Evolutionary conservation across 2,329 filamentous ascomycete species (phyloP), one percentile per base, ranked within the genome.

Genomic region (Basipetospora sp.): DNA sequence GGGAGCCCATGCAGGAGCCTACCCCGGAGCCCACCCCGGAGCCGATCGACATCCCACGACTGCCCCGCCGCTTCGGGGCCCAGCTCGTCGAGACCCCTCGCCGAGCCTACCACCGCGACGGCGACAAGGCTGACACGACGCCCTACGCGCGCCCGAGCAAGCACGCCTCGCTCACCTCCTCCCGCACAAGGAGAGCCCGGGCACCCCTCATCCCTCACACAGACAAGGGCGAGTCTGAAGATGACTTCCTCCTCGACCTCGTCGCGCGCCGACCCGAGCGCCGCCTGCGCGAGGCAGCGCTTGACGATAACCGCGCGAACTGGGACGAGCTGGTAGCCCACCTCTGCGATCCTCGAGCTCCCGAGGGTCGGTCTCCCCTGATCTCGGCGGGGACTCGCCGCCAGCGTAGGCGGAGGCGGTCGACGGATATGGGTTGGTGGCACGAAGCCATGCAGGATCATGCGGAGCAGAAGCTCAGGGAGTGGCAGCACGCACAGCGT

Each of bases 21-120:
- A 74, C 70, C 1, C 66, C 68, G 17, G 64, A 68, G 45, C 59
- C 64, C 13, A 69, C 66, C 34, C 67, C 68, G 30, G 64, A 65
- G 3, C 60, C 64, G 34, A 43, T 46, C 19, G 28, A 34, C 11
- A 39, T 43, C 39, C 50, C 40, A 31, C 36, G 43, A 31, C 49
- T 47, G 30, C 49, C 45, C 19, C 64, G 67, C 44, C 60, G 62
- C 42, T 93, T 92, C 54, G 70, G 77, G 20, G 85, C 85, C 10
- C 79, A 88, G 49, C 64, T 93, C 39, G 77, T 93, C 43, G 84
- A 88, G 56, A 87, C 82, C 3, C 80, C 80, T 4, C 74, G 76
- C 48, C 69, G 85, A 38, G 75, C 76, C 25, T 74, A 80, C 44
- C 75, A 75, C 16, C 66, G 65, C 38, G 74, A 71, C 9, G 69